Base-by-base conservation (phyloP, 2,329 filamentous ascomycete species). In the Ophioceras dolichostomum region DNA sequence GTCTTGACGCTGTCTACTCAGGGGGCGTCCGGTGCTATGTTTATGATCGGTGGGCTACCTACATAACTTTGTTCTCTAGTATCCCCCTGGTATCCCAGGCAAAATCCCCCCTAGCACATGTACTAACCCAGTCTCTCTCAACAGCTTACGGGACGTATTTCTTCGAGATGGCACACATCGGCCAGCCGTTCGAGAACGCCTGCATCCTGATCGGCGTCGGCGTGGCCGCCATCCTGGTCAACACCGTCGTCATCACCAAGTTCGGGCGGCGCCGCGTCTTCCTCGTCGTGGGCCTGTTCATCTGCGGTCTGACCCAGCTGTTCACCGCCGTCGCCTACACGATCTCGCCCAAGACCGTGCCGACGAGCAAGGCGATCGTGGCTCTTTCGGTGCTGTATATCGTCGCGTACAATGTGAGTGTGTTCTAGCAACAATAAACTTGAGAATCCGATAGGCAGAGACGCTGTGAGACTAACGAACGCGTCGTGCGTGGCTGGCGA, bases 131-230 rank as follows among this genome's bases (percentile, higher is more conserved):
- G 8, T 26, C 22, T 12, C 22, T 26, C 22, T 26, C 8, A 12
- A 26, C 21, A 70, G 68, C 65, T 1, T 71, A 69, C 44, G 61
- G 62, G 18, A 74, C 70, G 2, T 76, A 76, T 50, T 76, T 76
- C 58, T 72, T 76, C 49, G 62, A 68, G 46, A 74, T 75, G 65
- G 69, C 71, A 26, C 59, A 65, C 32, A 67, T 76, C 4, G 60
- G 65, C 24, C 60, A 68, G 34, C 61, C 70, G 8, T 76, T 76
- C 48, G 64, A 67, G 46, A 75, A 74, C 53, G 58, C 64, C 12
- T 73, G 71, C 47, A 70, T 75, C 32, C 59, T 75, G 12, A 65
- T 58, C 21, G 63, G 61, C 6, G 61, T 73, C 34, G 70, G 70
- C 13, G 69, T 73, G 14, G 48, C 68, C n/a, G 68, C 68, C 10